Evolutionary conservation across 2,329 filamentous ascomycete species (phyloP).

Genomic region (Knoxdaviesia capensis): DNA sequence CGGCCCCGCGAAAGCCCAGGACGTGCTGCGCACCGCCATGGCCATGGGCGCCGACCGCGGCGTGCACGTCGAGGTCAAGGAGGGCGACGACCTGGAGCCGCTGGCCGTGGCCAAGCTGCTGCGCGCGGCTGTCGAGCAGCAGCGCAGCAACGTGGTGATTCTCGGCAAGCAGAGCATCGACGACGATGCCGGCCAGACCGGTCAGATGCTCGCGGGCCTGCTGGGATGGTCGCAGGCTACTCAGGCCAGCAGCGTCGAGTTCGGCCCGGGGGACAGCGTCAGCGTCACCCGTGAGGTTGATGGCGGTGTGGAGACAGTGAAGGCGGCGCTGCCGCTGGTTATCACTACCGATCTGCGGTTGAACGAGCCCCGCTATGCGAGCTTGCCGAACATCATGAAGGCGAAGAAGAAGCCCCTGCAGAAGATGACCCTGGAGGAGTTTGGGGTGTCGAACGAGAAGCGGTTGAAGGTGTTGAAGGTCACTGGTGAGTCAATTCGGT

Average conservation of each 20-base stretch:
- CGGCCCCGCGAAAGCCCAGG: slow-evolving; percentile 69
- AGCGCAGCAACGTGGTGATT: slow-evolving; percentile 81
- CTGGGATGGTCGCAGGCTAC: slow-evolving; percentile 89
- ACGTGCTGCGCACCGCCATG: slow-evolving; percentile 89
- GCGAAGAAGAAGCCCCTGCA: slow-evolving; percentile 99
- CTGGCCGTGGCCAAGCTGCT: slow-evolving; percentile 85
- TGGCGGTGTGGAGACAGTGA: slow-evolving; percentile 79
- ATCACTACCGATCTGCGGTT: slow-evolving; percentile 88
- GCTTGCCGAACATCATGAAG: slow-evolving; percentile 98
- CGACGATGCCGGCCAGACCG: slow-evolving; percentile 87
- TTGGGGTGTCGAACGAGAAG: slow-evolving; percentile 53
- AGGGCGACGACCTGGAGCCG: slow-evolving; percentile 65
- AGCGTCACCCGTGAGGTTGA: slow-evolving; percentile 84
- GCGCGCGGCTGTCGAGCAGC: slow-evolving; percentile 55
- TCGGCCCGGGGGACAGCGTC: slow-evolving; percentile 49
- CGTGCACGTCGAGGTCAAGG: slow-evolving; percentile 68
- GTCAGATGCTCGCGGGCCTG: slow-evolving; percentile 90
- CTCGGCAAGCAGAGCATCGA: slow-evolving; percentile 97
- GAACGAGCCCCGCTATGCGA: slow-evolving; percentile 91
- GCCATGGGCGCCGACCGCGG: slow-evolving; percentile 92
- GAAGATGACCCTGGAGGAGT: slow-evolving; percentile 74
- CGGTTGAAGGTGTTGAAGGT: slow-evolving; percentile 85
- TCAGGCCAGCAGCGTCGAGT: slow-evolving; percentile 68
- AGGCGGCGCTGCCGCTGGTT: slow-evolving; percentile 71
- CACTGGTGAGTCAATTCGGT: slow-evolving; percentile 34